These are phyloP conservation scores for Annulohypoxylon stygium DNA, from an alignment of 495 filamentous ascomycete species.

Conservation along the genomic window DNA sequence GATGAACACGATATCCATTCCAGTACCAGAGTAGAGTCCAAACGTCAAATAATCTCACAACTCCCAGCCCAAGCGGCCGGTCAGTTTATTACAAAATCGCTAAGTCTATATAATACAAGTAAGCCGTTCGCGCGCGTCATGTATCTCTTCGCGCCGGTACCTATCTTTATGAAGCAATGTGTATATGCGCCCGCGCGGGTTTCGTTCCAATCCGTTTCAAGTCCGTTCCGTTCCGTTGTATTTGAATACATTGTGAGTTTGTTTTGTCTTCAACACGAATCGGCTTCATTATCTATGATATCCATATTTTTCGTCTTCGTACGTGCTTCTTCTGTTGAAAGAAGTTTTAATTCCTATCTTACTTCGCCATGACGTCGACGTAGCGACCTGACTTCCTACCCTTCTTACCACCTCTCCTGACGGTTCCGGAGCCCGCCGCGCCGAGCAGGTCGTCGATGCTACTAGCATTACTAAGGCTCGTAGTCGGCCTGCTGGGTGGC, in stretches of 20 bases:
- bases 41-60: constrained; percentile 4
- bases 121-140: constrained; percentile 2
- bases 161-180: not conserved
- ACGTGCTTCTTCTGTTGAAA: not conserved
- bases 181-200: constrained; percentile 16
- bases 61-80: not conserved
- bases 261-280: not conserved
- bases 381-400: constrained; percentile 86
- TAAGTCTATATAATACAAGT: constrained; percentile 52
- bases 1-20: not conserved
- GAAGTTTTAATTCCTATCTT: constrained; percentile 9
- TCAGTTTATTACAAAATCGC: constrained; percentile 47
- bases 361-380: constrained; percentile 90
- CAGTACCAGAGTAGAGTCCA: not conserved
- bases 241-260: not conserved
- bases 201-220: constrained; percentile 1
- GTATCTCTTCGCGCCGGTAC: constrained; percentile 11
- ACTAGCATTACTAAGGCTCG: constrained; percentile 80
- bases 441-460: constrained; percentile 89
- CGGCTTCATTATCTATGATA: constrained; percentile 18
- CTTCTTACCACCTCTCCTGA: constrained; percentile 71
- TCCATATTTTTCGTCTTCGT: constrained; percentile 21
- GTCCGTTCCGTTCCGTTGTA: not conserved
- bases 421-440: constrained; percentile 72
- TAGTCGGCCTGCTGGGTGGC: constrained; percentile 69